Evolutionary conservation across 2,329 filamentous ascomycete genomes (phyloP).

Genomic region (Pseudocercospora pini-densiflorae): DNA sequence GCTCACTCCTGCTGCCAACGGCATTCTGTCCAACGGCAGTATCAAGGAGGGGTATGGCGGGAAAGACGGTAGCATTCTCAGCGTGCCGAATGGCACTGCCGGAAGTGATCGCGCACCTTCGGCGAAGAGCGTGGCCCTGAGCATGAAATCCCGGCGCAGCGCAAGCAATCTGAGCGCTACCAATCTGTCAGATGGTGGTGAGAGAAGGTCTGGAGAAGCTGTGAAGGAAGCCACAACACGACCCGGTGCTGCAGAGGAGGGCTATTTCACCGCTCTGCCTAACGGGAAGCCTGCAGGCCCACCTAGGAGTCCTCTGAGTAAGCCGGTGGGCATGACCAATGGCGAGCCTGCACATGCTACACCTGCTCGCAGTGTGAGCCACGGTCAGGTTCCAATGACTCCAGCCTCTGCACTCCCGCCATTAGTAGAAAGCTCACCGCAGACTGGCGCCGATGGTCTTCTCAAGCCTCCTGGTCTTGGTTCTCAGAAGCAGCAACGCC

Average conservation of each 20-base stretch:
- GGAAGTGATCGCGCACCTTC: slow-evolving; percentile 33
- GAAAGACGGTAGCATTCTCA: slow-evolving; percentile 36
- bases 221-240: slow-evolving; percentile 33
- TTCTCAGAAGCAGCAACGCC: slow-evolving; percentile 23
- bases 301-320: slow-evolving; percentile 37
- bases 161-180: slow-evolving; percentile 28
- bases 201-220: slow-evolving; percentile 38
- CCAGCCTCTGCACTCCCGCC: slow-evolving; percentile 33
- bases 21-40: slow-evolving; percentile 41
- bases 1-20: slow-evolving; percentile 39
- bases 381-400: slow-evolving; percentile 28
- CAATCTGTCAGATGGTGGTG: slow-evolving; percentile 31
- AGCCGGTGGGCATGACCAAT: slow-evolving; percentile 25
- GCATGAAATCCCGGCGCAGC: slow-evolving; percentile 36
- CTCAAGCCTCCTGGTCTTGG: slow-evolving; percentile 32
- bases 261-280: slow-evolving; percentile 49
- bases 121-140: slow-evolving; percentile 44
- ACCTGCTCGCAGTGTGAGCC: slow-evolving; percentile 24
- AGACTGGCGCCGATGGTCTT: slow-evolving; percentile 27
- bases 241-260: slow-evolving; percentile 46
- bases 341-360: slow-evolving; percentile 21
- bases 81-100: slow-evolving; percentile 30
- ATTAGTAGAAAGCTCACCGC: slow-evolving; percentile 36
- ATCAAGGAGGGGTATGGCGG: slow-evolving; percentile 44
- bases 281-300: slow-evolving; percentile 43